Evolutionary conservation across 306 rosid species (phyloP).

Genomic region (Bauhinia variegata): DNA sequence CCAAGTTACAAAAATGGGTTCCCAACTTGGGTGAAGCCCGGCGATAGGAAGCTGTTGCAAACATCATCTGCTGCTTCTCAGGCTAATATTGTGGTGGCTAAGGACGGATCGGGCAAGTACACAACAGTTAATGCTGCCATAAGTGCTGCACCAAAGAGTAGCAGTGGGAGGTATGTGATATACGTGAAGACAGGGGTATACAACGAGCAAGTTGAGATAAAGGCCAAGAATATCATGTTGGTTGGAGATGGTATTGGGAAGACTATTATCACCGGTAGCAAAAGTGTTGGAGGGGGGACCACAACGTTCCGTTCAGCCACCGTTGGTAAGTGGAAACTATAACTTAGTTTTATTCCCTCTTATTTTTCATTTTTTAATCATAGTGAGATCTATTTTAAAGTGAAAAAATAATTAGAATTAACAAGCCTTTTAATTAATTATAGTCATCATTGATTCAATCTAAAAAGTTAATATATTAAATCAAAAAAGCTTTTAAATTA

Average conservation of each 20-base stretch:
- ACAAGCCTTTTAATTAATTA: no score
- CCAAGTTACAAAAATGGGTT: constrained; percentile 40
- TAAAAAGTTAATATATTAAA: no score
- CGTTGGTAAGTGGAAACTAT: constrained; percentile 47
- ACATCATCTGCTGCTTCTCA: constrained; percentile 37
- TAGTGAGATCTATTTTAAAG: not conserved
- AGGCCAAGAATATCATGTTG: constrained; percentile 51
- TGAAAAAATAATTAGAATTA: not conserved
- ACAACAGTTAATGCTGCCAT: constrained; percentile 52
- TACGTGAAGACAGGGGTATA: constrained; percentile 62
- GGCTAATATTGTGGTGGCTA: constrained; percentile 58
- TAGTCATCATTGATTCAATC: no score
- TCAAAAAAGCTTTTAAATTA: no score
- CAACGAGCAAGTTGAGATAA: constrained; percentile 58
- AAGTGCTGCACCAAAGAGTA: constrained; percentile 30
- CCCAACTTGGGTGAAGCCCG: constrained; percentile 60
- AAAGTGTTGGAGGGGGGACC: constrained; percentile 69
- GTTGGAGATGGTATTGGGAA: constrained; percentile 64
- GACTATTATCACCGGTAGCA: constrained; percentile 65
- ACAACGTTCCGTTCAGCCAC: constrained; percentile 68
- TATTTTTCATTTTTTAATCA: not conserved
- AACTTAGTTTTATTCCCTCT: not conserved
- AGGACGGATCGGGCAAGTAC: constrained; percentile 60
- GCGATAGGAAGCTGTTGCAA: constrained; percentile 58
- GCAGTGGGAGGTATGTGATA: constrained; percentile 57